Conservation (phyloP, 192 early-diverging fungal species). For the Umbelopsis sp. region DNA sequence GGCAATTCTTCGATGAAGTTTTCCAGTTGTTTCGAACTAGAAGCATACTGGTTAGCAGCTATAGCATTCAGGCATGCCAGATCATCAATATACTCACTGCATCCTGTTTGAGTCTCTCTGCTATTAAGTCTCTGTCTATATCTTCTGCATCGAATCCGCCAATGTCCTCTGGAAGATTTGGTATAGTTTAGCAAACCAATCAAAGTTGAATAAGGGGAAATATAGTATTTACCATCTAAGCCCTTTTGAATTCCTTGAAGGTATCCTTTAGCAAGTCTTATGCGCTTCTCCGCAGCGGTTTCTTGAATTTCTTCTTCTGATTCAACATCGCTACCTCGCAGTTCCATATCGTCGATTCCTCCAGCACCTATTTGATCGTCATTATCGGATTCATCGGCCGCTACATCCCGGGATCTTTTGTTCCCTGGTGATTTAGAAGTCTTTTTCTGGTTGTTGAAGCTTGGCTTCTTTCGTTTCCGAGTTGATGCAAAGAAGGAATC, state of each 20-base stretch:
- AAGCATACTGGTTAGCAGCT: neutral
- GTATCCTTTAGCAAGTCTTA: conserved; percentile 93
- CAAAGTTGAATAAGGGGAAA: neutral
- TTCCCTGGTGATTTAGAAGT: neutral
- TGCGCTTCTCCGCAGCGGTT: conserved; percentile 90
- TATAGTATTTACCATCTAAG: conserved; percentile 43
- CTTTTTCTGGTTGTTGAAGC: neutral
- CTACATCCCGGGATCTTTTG: conserved; percentile 1
- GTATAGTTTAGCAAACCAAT: too few relatives aligned
- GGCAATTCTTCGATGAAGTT: conserved; percentile 58
- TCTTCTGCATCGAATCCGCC: conserved; percentile 89
- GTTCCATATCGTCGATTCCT: conserved; percentile 60
- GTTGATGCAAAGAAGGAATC: conserved; percentile 30
- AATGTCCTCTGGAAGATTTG: conserved; percentile 43
- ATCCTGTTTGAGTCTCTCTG: conserved; percentile 81
- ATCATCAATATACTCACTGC: conserved; percentile 49
- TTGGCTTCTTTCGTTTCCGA: conserved; percentile 28
- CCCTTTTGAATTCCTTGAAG: conserved; percentile 75
- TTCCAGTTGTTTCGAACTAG: conserved; percentile 58
- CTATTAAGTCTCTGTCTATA: conserved; percentile 92
- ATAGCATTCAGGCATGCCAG: neutral
- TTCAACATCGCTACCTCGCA: conserved; percentile 51
- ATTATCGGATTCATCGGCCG: conserved; percentile 43
- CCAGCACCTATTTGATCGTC: conserved; percentile 55
- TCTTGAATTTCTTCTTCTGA: conserved; percentile 74